These are phyloP conservation scores for Umbellularia californica DNA, from an alignment of 164 flowering plant species.

Conservation along the genomic window DNA sequence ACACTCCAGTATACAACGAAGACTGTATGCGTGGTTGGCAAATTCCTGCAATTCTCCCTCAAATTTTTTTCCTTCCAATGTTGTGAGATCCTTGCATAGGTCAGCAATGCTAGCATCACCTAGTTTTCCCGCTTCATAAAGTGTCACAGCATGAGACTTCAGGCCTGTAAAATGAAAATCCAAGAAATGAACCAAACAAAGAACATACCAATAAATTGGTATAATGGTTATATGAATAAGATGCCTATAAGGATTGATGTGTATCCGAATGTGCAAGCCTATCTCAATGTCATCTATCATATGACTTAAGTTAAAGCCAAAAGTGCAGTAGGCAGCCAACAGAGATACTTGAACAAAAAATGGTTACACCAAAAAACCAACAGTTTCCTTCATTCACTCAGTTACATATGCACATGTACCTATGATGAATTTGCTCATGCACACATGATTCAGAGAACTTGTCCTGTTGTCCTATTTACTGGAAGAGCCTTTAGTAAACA, in stretches of 20 bases:
- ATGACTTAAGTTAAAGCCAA: not conserved
- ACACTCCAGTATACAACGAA: slow-evolving; percentile 81
- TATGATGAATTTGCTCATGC: not conserved
- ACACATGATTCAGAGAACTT: too few species aligned
- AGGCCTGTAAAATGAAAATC: slow-evolving; percentile 51
- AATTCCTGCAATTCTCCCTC: slow-evolving; percentile 99
- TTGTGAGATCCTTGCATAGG: slow-evolving; percentile 85
- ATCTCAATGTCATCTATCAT: not conserved
- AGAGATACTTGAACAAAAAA: not conserved
- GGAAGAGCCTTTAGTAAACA: too few species aligned
- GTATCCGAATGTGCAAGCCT: too few species aligned
- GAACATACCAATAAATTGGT: not conserved
- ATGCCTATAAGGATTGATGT: too few species aligned
- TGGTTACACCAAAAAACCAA: not conserved
- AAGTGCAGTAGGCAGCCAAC: not conserved
- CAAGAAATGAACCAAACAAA: not conserved
- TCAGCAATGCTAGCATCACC: slow-evolving; percentile 91
- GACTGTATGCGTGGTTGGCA: slow-evolving; percentile 96
- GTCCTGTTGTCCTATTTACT: too few species aligned
- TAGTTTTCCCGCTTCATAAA: slow-evolving; percentile 94
- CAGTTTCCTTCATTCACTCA: not conserved
- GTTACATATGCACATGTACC: not conserved
- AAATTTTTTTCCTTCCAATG: slow-evolving; percentile 89
- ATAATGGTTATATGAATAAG: too few species aligned
- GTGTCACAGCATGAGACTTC: slow-evolving; percentile 95